Conservation (phyloP, 2,329 filamentous ascomycete species). For the Dichotomopilus funicola region DNA sequence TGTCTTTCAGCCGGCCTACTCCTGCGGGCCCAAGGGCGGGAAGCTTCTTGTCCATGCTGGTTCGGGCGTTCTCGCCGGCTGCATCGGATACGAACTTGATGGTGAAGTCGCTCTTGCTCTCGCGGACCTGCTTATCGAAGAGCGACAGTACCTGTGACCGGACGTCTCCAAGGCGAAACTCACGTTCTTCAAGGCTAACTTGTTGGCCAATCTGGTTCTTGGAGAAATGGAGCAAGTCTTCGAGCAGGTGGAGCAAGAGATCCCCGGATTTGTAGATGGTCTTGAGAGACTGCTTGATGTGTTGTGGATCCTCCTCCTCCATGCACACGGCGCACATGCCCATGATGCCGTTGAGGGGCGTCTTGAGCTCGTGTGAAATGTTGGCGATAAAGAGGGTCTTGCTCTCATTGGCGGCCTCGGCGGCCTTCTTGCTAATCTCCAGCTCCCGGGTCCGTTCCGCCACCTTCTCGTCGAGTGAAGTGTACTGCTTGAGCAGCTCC, state of each 20-base stretch:
- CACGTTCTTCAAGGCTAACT: conserved; percentile 72
- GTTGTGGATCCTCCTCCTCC: conserved; percentile 74
- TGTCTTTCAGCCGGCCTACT: conserved; percentile 67
- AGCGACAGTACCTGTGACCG: conserved; percentile 76
- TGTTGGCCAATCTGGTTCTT: conserved; percentile 92
- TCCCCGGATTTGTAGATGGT: conserved; percentile 88
- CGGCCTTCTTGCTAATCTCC: conserved; percentile 83
- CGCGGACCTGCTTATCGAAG: conserved; percentile 82
- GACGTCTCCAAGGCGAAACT: conserved; percentile 79
- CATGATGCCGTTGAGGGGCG: conserved; percentile 89
- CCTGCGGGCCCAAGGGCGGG: conserved; percentile 59
- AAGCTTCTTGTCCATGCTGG: conserved; percentile 33
- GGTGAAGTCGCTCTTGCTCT: conserved; percentile 66
- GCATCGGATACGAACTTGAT: conserved; percentile 59
- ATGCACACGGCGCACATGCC: conserved; percentile 92
- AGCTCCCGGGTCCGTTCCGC: conserved; percentile 75
- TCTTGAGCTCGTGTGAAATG: conserved; percentile 82
- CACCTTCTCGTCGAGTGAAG: conserved; percentile 76
- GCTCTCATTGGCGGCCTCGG: conserved; percentile 91
- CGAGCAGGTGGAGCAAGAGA: conserved; percentile 74
- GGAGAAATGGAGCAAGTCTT: conserved; percentile 85
- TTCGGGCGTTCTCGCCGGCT: conserved; percentile 28
- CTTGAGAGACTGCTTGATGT: conserved; percentile 76
- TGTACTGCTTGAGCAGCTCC: conserved; percentile 81
- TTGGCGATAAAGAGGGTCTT: conserved; percentile 98